Evolutionary conservation across 257 asterid genomes (phyloP).

Genomic region (Perilla frutescens): DNA sequence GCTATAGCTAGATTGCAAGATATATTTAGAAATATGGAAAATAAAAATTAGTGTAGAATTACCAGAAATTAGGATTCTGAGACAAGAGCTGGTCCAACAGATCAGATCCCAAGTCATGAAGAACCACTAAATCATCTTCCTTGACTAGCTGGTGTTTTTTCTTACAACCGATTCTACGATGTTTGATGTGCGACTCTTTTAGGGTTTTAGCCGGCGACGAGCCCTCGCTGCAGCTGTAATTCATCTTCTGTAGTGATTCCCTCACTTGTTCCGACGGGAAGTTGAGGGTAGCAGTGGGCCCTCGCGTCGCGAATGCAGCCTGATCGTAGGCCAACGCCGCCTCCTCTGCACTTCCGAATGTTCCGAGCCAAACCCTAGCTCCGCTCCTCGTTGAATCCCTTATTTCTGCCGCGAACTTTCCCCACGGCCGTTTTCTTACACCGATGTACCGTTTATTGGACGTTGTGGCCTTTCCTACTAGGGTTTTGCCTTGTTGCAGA

Average conservation of each 20-base stretch:
- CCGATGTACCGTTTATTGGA: constrained; percentile 41
- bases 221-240: constrained; percentile 19
- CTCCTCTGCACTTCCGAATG: constrained; percentile 46
- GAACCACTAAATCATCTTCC: constrained; percentile 40
- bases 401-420: constrained; percentile 54
- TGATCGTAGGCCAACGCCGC: constrained; percentile 60
- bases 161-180: not conserved
- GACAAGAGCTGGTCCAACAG: constrained; percentile 36
- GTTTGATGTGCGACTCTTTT: constrained; percentile 42
- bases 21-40: too few relatives aligned
- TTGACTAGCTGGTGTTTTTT: not conserved
- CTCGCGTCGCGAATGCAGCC: constrained; percentile 53
- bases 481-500: not conserved
- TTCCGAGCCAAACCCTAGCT: constrained; percentile 60
- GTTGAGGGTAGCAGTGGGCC: constrained; percentile 42
- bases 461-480: not conserved
- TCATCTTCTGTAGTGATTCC: constrained; percentile 45
- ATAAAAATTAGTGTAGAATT: too few relatives aligned
- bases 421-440: constrained; percentile 58
- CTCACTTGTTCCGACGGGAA: constrained; percentile 41
- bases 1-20: too few relatives aligned
- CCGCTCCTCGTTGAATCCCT: constrained; percentile 59
- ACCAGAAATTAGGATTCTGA: not conserved
- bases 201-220: constrained; percentile 28
- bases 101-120: constrained; percentile 52